Evolutionary conservation across 495 filamentous ascomycete species (phyloP), one percentile per base, ranked within the genome.

Genomic region (Penicillium manginii): DNA sequence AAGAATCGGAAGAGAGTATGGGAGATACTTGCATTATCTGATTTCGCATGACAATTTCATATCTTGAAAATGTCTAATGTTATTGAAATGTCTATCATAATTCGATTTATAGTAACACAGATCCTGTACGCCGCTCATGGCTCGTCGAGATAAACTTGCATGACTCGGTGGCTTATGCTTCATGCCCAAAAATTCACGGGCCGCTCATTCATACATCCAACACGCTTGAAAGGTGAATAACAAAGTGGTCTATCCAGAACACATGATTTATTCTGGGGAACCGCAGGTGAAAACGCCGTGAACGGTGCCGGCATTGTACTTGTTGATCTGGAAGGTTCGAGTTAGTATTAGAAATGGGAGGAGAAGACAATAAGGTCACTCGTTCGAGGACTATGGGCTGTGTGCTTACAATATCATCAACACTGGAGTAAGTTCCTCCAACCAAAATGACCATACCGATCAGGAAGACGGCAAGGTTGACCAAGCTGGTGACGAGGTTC

Each of bases 371-470:
- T 10, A n/a, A n/a, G 15, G 15, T 11, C 15, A 3, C 12, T 14
- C 12, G 35, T 15, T 37, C 2, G 4, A 37, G 1, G 35, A 37
- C 40, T n/a, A 43, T 17, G 6, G 17, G 14, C 3, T 4, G 19
- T 15, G 10, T 23, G 78, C 80, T 80, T 69, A 83, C 76, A 62
- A 85, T 84, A 59, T 85, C 82, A 53, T 71, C 66, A 35, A 83
- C 70, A 62, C 73, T 77, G 2, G 82, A 68, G 59, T 85, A 85
- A 4, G 81, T 82, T 23, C 82, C 82, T 8, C 77, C 73, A 18
- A 79, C 81, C 35, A 85, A 63, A 18, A 82, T 68, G 33, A 75
- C 43, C 22, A 83, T 52, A 18, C 84, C 68, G 59, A 69, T 65
- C n/a, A 49, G 14, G 9, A 63, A 48, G 37, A 55, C 39, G 4